phyloP scores from a whole-genome alignment of 148 eudicot species.

The Camellia lanceoleosa region DNA sequence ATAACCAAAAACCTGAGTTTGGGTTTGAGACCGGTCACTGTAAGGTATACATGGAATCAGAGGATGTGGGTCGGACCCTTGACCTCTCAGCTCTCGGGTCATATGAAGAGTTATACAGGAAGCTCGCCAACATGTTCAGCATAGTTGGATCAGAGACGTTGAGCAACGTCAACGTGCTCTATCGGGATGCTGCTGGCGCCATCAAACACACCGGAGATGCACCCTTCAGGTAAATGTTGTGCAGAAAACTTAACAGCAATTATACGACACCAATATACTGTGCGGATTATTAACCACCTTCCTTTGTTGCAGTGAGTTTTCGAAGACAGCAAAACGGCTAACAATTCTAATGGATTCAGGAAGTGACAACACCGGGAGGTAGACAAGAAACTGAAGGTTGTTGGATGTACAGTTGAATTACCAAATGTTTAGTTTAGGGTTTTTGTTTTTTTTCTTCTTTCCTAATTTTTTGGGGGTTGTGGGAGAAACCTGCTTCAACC shows the following conservation, averaged over 20 bases:
- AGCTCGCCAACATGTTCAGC: constrained; percentile 49
- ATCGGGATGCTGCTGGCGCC: constrained; percentile 30
- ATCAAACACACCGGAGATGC: constrained; percentile 32
- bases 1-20: constrained; percentile 29
- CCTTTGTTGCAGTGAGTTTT: constrained; percentile 38
- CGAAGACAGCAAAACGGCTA: constrained; percentile 39
- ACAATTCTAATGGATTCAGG: constrained; percentile 37
- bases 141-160: constrained; percentile 42
- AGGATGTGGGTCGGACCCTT: constrained; percentile 49
- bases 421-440: constrained; percentile 2
- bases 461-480: constrained; percentile 12
- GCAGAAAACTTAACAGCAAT: background rate
- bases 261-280: too few species aligned
- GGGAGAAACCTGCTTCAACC: constrained; percentile 21
- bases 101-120: constrained; percentile 55
- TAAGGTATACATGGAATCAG: constrained; percentile 44
- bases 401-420: constrained; percentile 25
- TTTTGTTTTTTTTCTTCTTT: background rate
- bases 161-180: constrained; percentile 59
- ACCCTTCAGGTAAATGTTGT: constrained; percentile 38
- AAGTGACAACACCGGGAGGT: constrained; percentile 32
- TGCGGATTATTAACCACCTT: constrained; percentile 1
- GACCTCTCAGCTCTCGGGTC: constrained; percentile 46
- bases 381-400: background rate
- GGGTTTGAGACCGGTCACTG: constrained; percentile 44